A percentile compares a stretch with the other conserved stretches of the same genome.
Evolutionary conservation across 2,329 filamentous ascomycete species (phyloP).

Genomic region (Colletotrichum filicis): DNA sequence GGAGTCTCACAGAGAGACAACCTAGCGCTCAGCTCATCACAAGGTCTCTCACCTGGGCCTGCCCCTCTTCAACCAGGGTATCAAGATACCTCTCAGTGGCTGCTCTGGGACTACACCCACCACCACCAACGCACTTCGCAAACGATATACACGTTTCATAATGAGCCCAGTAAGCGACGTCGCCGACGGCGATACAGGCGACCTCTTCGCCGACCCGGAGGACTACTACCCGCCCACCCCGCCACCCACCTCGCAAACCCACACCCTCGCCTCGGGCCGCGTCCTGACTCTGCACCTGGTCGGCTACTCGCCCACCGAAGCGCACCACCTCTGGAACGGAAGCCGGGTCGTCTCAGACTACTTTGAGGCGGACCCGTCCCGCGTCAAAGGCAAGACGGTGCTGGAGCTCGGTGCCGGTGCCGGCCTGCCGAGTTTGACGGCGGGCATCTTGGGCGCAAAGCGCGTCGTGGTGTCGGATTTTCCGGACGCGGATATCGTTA

Average conservation of each 20-base stretch:
- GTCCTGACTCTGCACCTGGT: slow-evolving; percentile 80
- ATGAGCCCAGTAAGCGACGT: slow-evolving; percentile 32
- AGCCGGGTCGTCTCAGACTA: slow-evolving; percentile 81
- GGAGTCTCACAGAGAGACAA: background rate
- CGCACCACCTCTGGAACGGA: slow-evolving; percentile 92
- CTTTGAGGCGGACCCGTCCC: slow-evolving; percentile 75
- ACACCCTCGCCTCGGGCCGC: slow-evolving; percentile 75
- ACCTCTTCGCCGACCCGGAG: slow-evolving; percentile 83
- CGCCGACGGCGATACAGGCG: slow-evolving; percentile 50
- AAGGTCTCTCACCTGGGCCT: background rate
- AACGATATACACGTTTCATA: background rate
- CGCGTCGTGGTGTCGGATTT: slow-evolving; percentile 88
- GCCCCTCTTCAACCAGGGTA: background rate
- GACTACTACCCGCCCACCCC: slow-evolving; percentile 84
- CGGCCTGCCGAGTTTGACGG: slow-evolving; percentile 84
- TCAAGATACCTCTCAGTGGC: background rate
- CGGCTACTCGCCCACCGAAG: slow-evolving; percentile 89
- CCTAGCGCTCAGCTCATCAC: background rate
- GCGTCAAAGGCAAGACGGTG: slow-evolving; percentile 76
- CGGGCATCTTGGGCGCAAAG: slow-evolving; percentile 76
- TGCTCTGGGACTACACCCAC: background rate
- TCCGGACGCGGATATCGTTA: slow-evolving; percentile 84
- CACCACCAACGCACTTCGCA: background rate
- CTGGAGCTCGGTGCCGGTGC: slow-evolving; percentile 92
- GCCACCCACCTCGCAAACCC: slow-evolving; percentile 77